Percentiles rank a stretch among this genome's conserved stretches.
These are phyloP conservation scores for Xylariomycetidae sp. DNA, from an alignment of 2,329 filamentous ascomycete species.

Conservation along the genomic window DNA sequence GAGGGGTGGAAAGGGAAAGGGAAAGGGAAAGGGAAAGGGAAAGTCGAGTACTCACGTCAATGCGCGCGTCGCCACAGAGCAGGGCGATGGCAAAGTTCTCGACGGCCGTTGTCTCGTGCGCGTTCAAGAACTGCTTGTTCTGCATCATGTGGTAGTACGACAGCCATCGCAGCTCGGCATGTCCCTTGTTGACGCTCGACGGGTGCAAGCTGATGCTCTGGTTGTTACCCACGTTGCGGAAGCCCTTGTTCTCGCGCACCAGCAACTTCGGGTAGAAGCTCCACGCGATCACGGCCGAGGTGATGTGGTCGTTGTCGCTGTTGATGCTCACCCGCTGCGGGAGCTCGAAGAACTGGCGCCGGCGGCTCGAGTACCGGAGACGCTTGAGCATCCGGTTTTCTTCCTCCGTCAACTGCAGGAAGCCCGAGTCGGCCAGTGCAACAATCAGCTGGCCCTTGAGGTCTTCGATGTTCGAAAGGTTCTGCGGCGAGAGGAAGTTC, in stretches of 20 bases:
- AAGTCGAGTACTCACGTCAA: conserved; percentile 53
- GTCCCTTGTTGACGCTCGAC: conserved; percentile 78
- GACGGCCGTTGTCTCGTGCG: conserved; percentile 77
- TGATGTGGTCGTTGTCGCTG: conserved; percentile 72
- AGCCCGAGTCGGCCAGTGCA: conserved; percentile 77
- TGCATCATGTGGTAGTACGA: conserved; percentile 99
- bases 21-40: not conserved
- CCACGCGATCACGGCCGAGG: conserved; percentile 80
- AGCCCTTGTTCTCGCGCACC: conserved; percentile 72
- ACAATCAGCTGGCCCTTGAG: conserved; percentile 87
- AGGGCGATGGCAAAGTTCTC: conserved; percentile 79
- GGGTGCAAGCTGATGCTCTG: conserved; percentile 83
- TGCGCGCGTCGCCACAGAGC: conserved; percentile 82
- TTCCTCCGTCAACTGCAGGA: conserved; percentile 66
- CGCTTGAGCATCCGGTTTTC: conserved; percentile 66
- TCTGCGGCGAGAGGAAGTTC: conserved; percentile 87
- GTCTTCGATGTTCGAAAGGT: conserved; percentile 87
- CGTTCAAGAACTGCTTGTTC: conserved; percentile 80
- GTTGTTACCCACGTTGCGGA: conserved; percentile 89
- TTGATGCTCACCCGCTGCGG: conserved; percentile 69
- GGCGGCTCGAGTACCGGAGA: conserved; percentile 60
- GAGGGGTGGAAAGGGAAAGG: not conserved
- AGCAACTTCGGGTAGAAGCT: conserved; percentile 95
- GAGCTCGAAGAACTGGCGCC: conserved; percentile 74
- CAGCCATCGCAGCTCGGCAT: conserved; percentile 66